Conservation (phyloP, 176 grass and related monocot genomes). For the Musa beccarii region DNA sequence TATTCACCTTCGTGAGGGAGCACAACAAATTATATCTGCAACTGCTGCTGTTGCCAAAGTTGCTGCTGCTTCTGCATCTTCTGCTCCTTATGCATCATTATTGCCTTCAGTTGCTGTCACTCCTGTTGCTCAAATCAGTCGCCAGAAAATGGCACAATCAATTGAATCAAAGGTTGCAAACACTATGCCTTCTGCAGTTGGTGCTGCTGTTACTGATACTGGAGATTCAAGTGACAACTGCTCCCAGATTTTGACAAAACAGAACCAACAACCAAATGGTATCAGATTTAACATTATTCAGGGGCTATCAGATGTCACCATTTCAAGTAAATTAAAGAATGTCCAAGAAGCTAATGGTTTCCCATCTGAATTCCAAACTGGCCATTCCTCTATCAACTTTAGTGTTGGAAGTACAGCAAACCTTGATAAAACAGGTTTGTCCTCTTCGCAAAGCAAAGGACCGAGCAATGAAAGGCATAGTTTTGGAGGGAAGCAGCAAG, state of each 20-base stretch:
- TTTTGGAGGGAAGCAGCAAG: slow-evolving; percentile 57
- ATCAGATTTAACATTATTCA: slow-evolving; percentile 41
- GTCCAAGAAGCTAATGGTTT: slow-evolving; percentile 38
- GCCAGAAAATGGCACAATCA: slow-evolving; percentile 42
- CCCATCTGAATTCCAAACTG: slow-evolving; percentile 34
- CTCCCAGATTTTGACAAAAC: slow-evolving; percentile 19
- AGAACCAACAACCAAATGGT: slow-evolving; percentile 25
- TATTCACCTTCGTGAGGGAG: slow-evolving; percentile 89
- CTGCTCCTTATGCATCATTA: slow-evolving; percentile 53
- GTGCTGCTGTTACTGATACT: slow-evolving; percentile 18
- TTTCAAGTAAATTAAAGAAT: slow-evolving; percentile 49
- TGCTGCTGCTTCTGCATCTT: slow-evolving; percentile 63
- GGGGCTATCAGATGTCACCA: slow-evolving; percentile 39
- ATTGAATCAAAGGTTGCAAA: slow-evolving; percentile 43
- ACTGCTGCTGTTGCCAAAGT: slow-evolving; percentile 92
- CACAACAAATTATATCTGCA: slow-evolving; percentile 92
- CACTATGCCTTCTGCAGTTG: slow-evolving; percentile 33
- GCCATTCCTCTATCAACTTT: slow-evolving; percentile 23
- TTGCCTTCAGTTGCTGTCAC: slow-evolving; percentile 88
- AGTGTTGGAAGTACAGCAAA: slow-evolving; percentile 34
- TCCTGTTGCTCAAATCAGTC: slow-evolving; percentile 71
- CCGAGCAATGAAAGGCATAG: slow-evolving; percentile 33
- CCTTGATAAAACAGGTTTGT: slow-evolving; percentile 27
- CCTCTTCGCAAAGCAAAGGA: slow-evolving; percentile 30
- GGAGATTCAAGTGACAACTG: slow-evolving; percentile 30